phyloP scores from a whole-genome alignment of 176 grass and related monocot genomes.

The Poa pratensis region DNA sequence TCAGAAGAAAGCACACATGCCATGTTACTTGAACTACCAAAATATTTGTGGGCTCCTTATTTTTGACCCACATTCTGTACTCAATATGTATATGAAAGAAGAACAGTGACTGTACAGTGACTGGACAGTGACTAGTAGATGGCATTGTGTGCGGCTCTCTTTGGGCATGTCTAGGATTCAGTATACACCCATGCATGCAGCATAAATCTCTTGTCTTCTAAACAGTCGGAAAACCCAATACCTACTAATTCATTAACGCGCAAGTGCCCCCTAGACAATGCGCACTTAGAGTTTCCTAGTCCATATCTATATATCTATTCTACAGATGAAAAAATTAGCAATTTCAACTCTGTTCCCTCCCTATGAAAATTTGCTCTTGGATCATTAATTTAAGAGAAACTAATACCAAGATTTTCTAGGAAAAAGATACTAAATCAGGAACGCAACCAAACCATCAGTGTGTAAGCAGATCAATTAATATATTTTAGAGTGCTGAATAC shows the following conservation, averaged over 20 bases:
- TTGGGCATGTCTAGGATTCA: slow-evolving; percentile 51
- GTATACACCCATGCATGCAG: slow-evolving; percentile 37
- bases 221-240: slow-evolving; percentile 14
- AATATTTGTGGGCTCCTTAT: slow-evolving; percentile 44
- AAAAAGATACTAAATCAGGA: neutral
- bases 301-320: slow-evolving; percentile 18
- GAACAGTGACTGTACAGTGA: slow-evolving; percentile 27
- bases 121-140: slow-evolving; percentile 42
- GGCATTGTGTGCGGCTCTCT: slow-evolving; percentile 14
- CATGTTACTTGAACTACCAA: slow-evolving; percentile 65
- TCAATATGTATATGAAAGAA: slow-evolving; percentile 41
- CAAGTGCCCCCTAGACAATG: neutral
- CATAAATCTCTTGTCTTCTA: slow-evolving; percentile 43
- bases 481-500: slow-evolving; percentile 32
- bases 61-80: slow-evolving; percentile 35
- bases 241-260: neutral
- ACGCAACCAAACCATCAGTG: neutral
- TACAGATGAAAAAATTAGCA: slow-evolving; percentile 3
- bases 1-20: slow-evolving; percentile 65
- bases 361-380: neutral
- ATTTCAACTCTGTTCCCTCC: neutral
- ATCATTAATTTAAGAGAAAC: neutral
- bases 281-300: slow-evolving; percentile 10
- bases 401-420: neutral
- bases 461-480: neutral